Evolutionary conservation across 371 early-diverging fungal species (phyloP), one percentile per base, ranked within the genome.

Genomic region (Haplosporangium sp.): DNA sequence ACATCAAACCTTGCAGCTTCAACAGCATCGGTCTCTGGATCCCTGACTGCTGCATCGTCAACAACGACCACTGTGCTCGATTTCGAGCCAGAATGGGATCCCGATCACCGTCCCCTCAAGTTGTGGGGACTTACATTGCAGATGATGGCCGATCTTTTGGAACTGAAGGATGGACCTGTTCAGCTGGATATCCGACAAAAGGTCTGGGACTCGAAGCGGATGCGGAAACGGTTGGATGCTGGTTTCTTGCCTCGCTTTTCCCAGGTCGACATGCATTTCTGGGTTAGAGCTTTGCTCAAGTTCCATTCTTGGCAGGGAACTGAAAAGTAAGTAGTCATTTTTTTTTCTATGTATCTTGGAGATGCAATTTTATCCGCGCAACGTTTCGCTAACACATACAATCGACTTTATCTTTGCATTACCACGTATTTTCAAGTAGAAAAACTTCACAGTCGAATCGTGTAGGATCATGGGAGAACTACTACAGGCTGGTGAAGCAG

Each of bases 91-190:
- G 75, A 81, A 41, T 76, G 76, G 76, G 76, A 83, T 54, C 67
- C 74, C 2, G 64, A 62, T 10, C 69, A 70, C 41, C 63, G 68
- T 11, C 68, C 61, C 6, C 69, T 89, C 46, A 81, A 87, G 14
- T 64, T 92, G 14, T 90, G 92, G 92, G 92, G 92, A 18, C 62
- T 92, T 54, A 92, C 92, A 0, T 59, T 92, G 59, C 86, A 88
- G 42, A 88, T 92, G 89, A 89, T 89, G 23, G 81, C 81, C 0
- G 91, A 92, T 60, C 63, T 92, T 23, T 64, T 90, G 50, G 81
- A 85, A 43, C 63, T 85, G 40, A 76, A 84, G 47, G 71, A 73
- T 29, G 68, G 74, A 36, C 76, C 76, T 9, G 63, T 76, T 62
- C 70, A 76, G 36, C 38, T 63, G 59, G 76, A 76, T 40, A 76